Evolutionary conservation across 352 stramenopile species (phyloP).

Genomic region (Pythium volutum): DNA sequence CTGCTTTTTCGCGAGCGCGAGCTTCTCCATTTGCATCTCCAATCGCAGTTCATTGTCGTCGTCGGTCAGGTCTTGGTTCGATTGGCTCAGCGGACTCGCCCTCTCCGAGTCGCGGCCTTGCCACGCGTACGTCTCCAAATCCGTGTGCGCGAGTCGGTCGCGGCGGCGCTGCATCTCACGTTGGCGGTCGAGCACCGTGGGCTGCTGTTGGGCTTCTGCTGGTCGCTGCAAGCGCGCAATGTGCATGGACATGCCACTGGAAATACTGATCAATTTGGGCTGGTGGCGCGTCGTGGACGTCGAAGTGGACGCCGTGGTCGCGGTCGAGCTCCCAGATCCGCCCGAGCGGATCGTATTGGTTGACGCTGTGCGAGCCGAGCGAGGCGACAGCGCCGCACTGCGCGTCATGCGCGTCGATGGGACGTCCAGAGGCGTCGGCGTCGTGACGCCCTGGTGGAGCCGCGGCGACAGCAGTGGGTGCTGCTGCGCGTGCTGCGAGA

Average conservation of each 20-base stretch:
- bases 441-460: neutral
- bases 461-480: conserved; percentile 16
- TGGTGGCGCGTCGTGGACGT: too few species aligned
- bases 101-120: conserved; percentile 8
- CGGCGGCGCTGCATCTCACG: conserved; percentile 23
- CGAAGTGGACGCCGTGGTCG: neutral
- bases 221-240: conserved; percentile 15
- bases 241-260: conserved; percentile 26
- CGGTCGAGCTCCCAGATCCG: conserved; percentile 5
- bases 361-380: conserved; percentile 5
- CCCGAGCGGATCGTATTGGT: conserved; percentile 6
- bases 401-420: neutral
- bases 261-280: conserved; percentile 22
- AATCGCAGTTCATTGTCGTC: conserved; percentile 22
- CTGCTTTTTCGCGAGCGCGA: conserved; percentile 23
- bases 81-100: neutral
- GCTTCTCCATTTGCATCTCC: conserved; percentile 25
- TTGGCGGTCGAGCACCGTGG: conserved; percentile 19
- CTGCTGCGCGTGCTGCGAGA: neutral
- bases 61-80: conserved; percentile 13
- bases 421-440: conserved; percentile 5
- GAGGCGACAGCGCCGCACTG: conserved; percentile 21
- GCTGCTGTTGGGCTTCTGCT: conserved; percentile 1
- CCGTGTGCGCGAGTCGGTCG: conserved; percentile 23
- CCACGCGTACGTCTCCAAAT: conserved; percentile 20